These are phyloP conservation scores for Sedum album DNA, from an alignment of 164 flowering plant genomes.

Conservation along the genomic window DNA sequence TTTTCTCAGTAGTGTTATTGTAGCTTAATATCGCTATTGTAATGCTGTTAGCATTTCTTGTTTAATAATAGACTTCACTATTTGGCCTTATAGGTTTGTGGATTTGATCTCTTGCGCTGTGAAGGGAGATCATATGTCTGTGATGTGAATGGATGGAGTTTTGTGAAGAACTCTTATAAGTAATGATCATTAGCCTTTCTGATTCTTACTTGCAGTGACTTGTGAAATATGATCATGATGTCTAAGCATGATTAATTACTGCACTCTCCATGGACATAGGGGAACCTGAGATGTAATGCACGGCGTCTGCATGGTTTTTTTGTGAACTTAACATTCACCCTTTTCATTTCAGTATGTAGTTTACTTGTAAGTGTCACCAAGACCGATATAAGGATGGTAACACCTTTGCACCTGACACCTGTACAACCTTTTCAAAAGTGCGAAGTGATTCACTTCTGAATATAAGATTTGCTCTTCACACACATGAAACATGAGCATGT, in stretches of 20 bases:
- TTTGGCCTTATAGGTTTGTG: slow-evolving; percentile 67
- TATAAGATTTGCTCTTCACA: too few relatives aligned
- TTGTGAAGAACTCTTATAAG: slow-evolving; percentile 98
- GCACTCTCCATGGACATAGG: neutral
- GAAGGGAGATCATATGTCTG: too few relatives aligned
- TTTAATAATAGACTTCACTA: neutral
- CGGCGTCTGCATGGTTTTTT: neutral
- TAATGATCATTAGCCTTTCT: slow-evolving; percentile 21
- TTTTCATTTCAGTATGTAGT: too few relatives aligned
- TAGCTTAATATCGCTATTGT: neutral
- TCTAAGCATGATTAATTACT: too few relatives aligned
- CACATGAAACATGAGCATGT: too few relatives aligned
- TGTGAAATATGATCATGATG: neutral
- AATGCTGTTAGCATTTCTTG: neutral
- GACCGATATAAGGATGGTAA: too few relatives aligned
- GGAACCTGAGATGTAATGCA: neutral
- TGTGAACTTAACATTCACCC: neutral
- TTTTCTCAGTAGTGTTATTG: neutral
- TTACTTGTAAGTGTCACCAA: too few relatives aligned
- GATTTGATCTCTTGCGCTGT: slow-evolving; percentile 96
- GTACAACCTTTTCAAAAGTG: too few relatives aligned
- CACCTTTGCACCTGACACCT: too few relatives aligned
- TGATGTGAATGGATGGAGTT: too few relatives aligned
- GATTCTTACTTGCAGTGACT: too few relatives aligned
- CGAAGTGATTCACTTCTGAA: too few relatives aligned